Conservation (phyloP, 2,329 filamentous ascomycete species). For the Ophiognomonia clavigignenti-juglandacearum region DNA sequence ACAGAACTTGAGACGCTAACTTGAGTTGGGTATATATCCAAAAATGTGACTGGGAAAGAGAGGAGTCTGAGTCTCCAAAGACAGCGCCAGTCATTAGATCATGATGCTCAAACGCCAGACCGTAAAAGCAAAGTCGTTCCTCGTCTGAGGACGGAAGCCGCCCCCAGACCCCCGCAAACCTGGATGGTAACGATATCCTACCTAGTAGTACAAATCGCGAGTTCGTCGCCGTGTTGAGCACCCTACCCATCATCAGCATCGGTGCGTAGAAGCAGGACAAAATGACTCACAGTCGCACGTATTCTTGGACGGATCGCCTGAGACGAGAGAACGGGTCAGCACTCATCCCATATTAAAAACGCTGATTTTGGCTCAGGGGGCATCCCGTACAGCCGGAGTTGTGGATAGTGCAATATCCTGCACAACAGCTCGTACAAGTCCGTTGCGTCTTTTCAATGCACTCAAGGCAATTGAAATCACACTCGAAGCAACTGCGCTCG, state of each 20-base stretch:
- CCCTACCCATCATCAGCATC: constrained; percentile 8
- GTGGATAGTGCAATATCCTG: constrained; percentile 78
- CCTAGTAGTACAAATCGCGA: not conserved
- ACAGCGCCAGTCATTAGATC: constrained; percentile 3
- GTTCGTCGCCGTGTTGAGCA: constrained; percentile 8
- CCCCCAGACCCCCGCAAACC: not conserved
- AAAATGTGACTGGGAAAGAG: not conserved
- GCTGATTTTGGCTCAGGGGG: no score
- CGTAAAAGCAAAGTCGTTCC: not conserved
- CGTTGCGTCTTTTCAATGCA: constrained; percentile 71
- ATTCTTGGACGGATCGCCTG: constrained; percentile 35
- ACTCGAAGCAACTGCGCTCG: constrained; percentile 76
- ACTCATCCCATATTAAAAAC: no score
- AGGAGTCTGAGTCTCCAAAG: not conserved
- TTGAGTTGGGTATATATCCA: constrained; percentile 5
- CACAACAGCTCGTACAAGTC: constrained; percentile 66
- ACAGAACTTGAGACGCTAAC: not conserved
- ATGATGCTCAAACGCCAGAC: not conserved
- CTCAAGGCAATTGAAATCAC: constrained; percentile 73
- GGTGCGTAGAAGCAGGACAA: not conserved
- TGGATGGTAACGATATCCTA: not conserved
- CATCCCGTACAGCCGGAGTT: constrained; percentile 86
- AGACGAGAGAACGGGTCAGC: no score
- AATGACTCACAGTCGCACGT: constrained; percentile 43
- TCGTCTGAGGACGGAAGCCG: not conserved